phyloP scores from a whole-genome alignment of 2,329 filamentous ascomycete genomes.

The Colletotrichum tanaceti region DNA sequence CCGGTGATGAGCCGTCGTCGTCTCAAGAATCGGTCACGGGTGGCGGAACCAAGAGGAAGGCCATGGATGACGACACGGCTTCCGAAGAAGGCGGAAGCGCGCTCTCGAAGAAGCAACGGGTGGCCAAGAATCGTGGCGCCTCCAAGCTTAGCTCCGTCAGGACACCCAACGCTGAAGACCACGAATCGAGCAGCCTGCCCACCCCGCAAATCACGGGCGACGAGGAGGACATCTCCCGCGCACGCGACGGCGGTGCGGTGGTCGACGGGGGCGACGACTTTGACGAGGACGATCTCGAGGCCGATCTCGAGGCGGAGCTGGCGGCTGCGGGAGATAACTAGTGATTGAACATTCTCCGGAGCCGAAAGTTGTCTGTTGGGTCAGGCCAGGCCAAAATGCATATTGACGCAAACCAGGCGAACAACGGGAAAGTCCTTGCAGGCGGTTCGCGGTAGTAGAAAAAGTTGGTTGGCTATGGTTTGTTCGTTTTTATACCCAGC shows the following conservation, averaged over 20 bases:
- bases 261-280: constrained; percentile 53
- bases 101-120: constrained; percentile 63
- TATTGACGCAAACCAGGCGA: neutral
- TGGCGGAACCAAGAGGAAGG: constrained; percentile 37
- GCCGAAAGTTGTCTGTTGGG: neutral
- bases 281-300: constrained; percentile 66
- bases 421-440: neutral
- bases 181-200: constrained; percentile 53
- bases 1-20: constrained; percentile 39
- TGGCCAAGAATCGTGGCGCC: constrained; percentile 57
- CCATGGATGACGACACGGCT: constrained; percentile 44
- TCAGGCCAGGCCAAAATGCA: neutral
- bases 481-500: constrained; percentile 41
- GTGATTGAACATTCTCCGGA: neutral
- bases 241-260: constrained; percentile 40
- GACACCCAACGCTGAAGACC: constrained; percentile 53
- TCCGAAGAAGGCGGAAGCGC: constrained; percentile 46
- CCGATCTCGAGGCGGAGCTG: constrained; percentile 72
- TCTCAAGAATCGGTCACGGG: constrained; percentile 24
- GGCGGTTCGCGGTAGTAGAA: constrained; percentile 15
- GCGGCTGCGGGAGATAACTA: constrained; percentile 59
- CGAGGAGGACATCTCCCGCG: constrained; percentile 51
- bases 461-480: constrained; percentile 39
- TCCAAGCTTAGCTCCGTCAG: constrained; percentile 60
- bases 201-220: constrained; percentile 57